Evolutionary conservation across 1,139 yeast genomes (phyloP), one percentile per base, ranked within the genome.

Genomic region (Hyphopichia pseudoburtonii): DNA sequence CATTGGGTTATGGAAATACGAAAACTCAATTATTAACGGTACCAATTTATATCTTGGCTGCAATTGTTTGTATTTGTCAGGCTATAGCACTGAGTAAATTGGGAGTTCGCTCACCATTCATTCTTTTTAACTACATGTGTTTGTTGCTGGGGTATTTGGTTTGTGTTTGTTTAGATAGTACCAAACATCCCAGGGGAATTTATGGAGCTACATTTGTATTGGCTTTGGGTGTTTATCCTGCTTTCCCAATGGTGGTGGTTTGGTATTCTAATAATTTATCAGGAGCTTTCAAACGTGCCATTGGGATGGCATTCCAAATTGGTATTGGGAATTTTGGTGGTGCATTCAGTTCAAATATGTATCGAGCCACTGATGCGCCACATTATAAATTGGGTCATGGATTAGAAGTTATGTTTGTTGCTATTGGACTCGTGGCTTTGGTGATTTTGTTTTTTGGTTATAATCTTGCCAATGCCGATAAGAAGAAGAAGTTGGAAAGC

Each of bases 311-410:
- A 3, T 48, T 64, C 27, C 72, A 66, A 35, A 62, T 68, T 30
- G 70, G 72, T 3, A 37, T 65, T 22, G 75, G 73, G 7, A 60
- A 63, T 34, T 51, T 68, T 28, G 65, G 69, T 12, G 73, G 72
- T 16, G 60, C 68, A 11, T 50, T 65, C 36, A 59, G 64, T n/a
- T 52, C 65, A 30, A 61, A 64, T 35, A 52, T 64, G 37, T 65
- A 61, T 46, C 47, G 62, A 11, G 28, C 59, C 1, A 44, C 51
- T 22, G 65, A 63, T 34, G 48, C 54, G 19, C 70, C 70, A 3
- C 36, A 43, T 11, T 64, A 50, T 42, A 39, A 34, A 12, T 40
- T 57, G 36, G 68, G 68, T 3, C 63, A 62, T 38, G 52, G 56
- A 5, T 37, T 58, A 24, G 60, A 47, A 22, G 41, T 54, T 16